Evolutionary conservation across 2,329 filamentous ascomycete genomes (phyloP), one percentile per base, ranked within the genome.

Genomic region (Aspergillus latus): DNA sequence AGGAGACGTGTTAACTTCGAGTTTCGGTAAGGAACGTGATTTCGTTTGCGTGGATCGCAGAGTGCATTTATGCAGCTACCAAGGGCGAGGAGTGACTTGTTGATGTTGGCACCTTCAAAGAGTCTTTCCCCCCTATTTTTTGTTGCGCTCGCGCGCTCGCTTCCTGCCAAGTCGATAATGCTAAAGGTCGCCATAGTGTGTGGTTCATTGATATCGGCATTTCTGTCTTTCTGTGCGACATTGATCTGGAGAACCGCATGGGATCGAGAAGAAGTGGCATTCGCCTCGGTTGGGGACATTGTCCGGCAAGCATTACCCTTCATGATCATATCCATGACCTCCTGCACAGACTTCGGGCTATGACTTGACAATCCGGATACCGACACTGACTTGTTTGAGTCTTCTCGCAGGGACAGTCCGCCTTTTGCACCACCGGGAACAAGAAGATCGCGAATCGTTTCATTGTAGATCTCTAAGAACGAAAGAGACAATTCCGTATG

Each of bases 241-340:
- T 99, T 99, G 78, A 99, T 96, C 73, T 99, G 94, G 1, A 99
- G 84, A 11, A 99, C 94, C 9, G 94, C 94, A 71, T 99, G 94
- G 1, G 94, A 99, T 72, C 94, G 88, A 8, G 94, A 99, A 0
- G 94, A 99, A 0, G 94, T 97, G 15, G 94, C 93, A 71, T 99
- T 99, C 65, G 94, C 94, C 76, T 93, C 92, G 6, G 94, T 99
- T 1, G 94, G 93, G 0, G 94, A 97, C 72, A 97, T 94, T 3
- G 94, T 99, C 44, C 94, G 88, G 74, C 88, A 91, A 65, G 95
- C 90, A 74, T 99, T 99, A 61, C 94, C 94, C 70, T 87, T 85
- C 54, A 99, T 88, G 69, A 99, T 97, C 84, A 99, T 97, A 68
- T 99, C 93, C 94, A 99, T 99, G 67, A 99, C 94, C 74, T 99